Evolutionary conservation across 2,329 filamentous ascomycete genomes (phyloP).

Genomic region (Pseudocercospora fuligena): DNA sequence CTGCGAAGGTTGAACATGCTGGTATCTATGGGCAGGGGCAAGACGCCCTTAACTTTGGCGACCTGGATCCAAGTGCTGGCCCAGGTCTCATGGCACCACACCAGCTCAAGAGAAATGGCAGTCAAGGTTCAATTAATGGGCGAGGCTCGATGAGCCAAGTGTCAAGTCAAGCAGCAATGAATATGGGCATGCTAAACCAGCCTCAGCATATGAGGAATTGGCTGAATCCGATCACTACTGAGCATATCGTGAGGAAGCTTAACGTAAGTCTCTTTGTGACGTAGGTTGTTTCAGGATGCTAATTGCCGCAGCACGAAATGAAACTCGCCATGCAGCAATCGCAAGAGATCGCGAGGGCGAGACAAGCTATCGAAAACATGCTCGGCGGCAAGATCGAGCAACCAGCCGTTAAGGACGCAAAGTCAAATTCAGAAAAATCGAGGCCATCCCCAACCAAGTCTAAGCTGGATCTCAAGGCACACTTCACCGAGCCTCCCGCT

Average conservation of each 20-base stretch:
- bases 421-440: slow-evolving; percentile 52
- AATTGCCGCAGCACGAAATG: slow-evolving; percentile 74
- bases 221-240: slow-evolving; percentile 86
- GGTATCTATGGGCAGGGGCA: slow-evolving; percentile 76
- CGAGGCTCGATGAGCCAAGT: slow-evolving; percentile 65
- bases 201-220: slow-evolving; percentile 81
- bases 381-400: slow-evolving; percentile 68
- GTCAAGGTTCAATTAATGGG: slow-evolving; percentile 57
- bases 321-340: slow-evolving; percentile 86
- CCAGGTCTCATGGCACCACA: slow-evolving; percentile 69
- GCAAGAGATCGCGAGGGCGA: slow-evolving; percentile 80
- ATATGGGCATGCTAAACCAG: slow-evolving; percentile 66
- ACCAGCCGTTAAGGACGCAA: slow-evolving; percentile 50
- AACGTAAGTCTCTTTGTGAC: slow-evolving; percentile 62
- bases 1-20: slow-evolving; percentile 93
- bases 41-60: slow-evolving; percentile 87
- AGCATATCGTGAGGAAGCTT: slow-evolving; percentile 88
- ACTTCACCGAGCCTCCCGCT: slow-evolving; percentile 91
- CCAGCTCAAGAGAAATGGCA: slow-evolving; percentile 64
- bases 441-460: slow-evolving; percentile 59
- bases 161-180: slow-evolving; percentile 51
- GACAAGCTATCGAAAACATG: slow-evolving; percentile 78
- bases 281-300: slow-evolving; percentile 24
- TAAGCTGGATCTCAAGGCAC: slow-evolving; percentile 75
- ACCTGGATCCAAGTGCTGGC: slow-evolving; percentile 79